A percentile compares a stretch with the other conserved stretches of the same genome.
These are phyloP conservation scores for Vitis hybrid DNA, from an alignment of 177 flowering plant genomes.

Conservation along the genomic window DNA sequence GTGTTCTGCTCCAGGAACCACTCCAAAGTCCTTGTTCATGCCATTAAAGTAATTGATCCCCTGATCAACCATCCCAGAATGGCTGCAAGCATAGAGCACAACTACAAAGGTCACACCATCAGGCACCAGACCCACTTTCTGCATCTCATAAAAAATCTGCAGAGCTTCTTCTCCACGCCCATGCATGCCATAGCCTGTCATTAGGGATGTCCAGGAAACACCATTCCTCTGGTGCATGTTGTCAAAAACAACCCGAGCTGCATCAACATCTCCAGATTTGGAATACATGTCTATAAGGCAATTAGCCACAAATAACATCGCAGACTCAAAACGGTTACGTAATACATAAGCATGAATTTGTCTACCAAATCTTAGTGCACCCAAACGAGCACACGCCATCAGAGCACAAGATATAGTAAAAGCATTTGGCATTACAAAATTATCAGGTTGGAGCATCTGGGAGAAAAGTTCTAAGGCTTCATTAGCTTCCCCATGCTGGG, in stretches of 20 bases:
- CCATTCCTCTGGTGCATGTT: neutral
- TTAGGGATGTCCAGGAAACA: neutral
- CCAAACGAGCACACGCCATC: conserved; percentile 49
- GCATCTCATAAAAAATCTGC: neutral
- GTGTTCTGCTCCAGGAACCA: neutral
- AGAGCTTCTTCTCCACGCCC: neutral
- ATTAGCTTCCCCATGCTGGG: conserved; percentile 46
- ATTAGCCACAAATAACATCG: conserved; percentile 33
- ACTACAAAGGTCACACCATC: neutral
- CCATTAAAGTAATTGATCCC: neutral
- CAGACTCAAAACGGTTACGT: conserved; percentile 23
- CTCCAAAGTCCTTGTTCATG: neutral
- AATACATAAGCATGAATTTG: conserved; percentile 35
- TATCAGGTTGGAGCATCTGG: conserved; percentile 23
- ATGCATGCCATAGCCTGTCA: conserved; percentile 2
- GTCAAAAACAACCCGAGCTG: neutral
- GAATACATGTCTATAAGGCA: conserved; percentile 50
- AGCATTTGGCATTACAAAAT: conserved; percentile 28
- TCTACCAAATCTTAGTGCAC: conserved; percentile 40
- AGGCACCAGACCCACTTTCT: neutral
- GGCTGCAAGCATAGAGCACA: neutral
- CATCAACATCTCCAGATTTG: neutral
- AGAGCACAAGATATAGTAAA: conserved; percentile 47
- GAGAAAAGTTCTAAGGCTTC: conserved; percentile 38
- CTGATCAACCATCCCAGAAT: conserved; percentile 2